Evolutionary conservation across 768 basidiomycete species (phyloP), one percentile per base, ranked within the genome.

Genomic region (Suillus variegatus): DNA sequence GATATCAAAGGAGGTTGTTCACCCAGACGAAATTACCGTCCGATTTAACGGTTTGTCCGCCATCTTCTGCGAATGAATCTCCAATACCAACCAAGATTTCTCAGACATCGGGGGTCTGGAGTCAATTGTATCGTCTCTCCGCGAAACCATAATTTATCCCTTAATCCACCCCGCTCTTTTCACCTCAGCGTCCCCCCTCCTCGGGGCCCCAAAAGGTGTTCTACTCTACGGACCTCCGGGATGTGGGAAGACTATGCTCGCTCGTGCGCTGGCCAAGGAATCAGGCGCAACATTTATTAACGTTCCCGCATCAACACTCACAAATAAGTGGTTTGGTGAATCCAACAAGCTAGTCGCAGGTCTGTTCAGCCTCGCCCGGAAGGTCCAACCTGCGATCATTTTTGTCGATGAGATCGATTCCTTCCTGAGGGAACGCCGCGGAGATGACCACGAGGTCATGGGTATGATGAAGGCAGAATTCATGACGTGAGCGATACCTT

Each of bases 401-500:
- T 99, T 99, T 77, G 97, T 99, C 72, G 97, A 99, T 75, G 97
- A 99, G 78, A 98, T 99, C 69, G 97, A 99, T 72, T 94, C 93
- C 1, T 94, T 99, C 77, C 79, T 99, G 75, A 83, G 96, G 63
- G 93, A 97, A 75, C 83, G 97, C 66, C 88, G 89, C 35, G 86
- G 87, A 64, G 89, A 90, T 12, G 97, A 99, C 72, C 97, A 99
- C 74, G 97, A 99, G 72, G 97, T 95, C 61, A 99, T 95, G 43
- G 95, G 91, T 6, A 98, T 98, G 95, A 96, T 98, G 87, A 97
- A 98, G 77, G 95, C 95, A 0, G 93, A 95, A 73, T 94, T 94
- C 71, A 94, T 94, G 92, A 94, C 91, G 91, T 93, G 74, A 65
- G 90, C 80, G 12, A 32, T 60, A 62, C 36, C 35, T 58, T 69